These are phyloP conservation scores for Obelidium mucronatum DNA, from an alignment of 192 early-diverging fungal genomes.

Conservation along the genomic window DNA sequence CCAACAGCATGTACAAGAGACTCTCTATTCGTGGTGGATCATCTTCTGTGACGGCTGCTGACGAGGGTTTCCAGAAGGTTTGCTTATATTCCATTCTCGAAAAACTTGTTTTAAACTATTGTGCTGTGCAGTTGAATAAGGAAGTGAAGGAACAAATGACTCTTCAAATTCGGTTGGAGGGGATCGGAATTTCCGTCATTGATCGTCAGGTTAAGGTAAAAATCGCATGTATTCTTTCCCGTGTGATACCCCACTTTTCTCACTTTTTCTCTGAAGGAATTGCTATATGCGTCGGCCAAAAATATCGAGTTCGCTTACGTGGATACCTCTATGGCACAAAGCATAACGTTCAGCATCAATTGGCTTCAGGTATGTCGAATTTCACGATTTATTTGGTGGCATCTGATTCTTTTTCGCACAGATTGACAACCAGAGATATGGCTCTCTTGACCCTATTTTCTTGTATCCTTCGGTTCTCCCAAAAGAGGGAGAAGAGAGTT, in stretches of 20 bases:
- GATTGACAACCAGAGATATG: conserved; percentile 96
- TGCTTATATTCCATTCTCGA: neutral
- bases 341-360: conserved; percentile 76
- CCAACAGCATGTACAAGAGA: conserved; percentile 31
- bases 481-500: conserved; percentile 72
- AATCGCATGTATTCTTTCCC: neutral
- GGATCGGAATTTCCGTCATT: conserved; percentile 92
- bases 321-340: conserved; percentile 85
- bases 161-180: conserved; percentile 79
- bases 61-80: conserved; percentile 23
- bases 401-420: conserved; percentile 42
- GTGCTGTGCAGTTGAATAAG: conserved; percentile 45
- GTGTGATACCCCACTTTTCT: too few relatives aligned
- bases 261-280: too few relatives aligned
- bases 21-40: neutral
- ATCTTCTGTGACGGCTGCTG: neutral
- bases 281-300: conserved; percentile 83
- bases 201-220: conserved; percentile 74
- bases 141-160: conserved; percentile 54
- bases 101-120: neutral
- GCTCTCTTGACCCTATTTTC: conserved; percentile 87
- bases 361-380: conserved; percentile 77
- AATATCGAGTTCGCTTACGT: conserved; percentile 78
- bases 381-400: neutral
- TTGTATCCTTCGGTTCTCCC: conserved; percentile 90